Conservation (phyloP, 2,329 filamentous ascomycete species). For the Purpureocillium takamizusanense region DNA sequence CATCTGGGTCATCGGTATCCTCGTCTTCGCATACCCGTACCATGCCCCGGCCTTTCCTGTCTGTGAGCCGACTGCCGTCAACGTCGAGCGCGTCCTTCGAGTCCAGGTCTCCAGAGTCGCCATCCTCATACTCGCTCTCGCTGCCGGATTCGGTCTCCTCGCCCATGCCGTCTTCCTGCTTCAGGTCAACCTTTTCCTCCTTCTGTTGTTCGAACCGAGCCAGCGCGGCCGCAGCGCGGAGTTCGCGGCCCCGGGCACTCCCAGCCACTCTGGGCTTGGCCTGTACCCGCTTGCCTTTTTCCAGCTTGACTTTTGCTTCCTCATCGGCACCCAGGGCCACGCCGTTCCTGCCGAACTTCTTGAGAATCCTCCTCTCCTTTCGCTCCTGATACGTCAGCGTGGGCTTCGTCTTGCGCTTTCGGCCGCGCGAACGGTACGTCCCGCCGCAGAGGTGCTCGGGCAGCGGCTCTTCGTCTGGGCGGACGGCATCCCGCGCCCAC, state of each 20-base stretch:
- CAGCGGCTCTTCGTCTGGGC: constrained; percentile 41
- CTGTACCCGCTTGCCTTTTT: constrained; percentile 53
- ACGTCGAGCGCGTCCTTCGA: constrained; percentile 51
- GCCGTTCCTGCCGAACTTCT: constrained; percentile 68
- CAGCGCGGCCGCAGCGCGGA: constrained; percentile 68
- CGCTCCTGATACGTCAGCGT: constrained; percentile 59
- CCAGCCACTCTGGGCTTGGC: constrained; percentile 65
- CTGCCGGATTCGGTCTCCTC: constrained; percentile 31
- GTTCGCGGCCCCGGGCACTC: constrained; percentile 64
- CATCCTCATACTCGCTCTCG: constrained; percentile 41
- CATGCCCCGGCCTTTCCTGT: constrained; percentile 57
- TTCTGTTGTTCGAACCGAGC: constrained; percentile 58
- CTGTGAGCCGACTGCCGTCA: constrained; percentile 55
- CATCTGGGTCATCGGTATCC: constrained; percentile 35
- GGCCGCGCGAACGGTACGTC: constrained; percentile 56
- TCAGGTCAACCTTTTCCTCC: constrained; percentile 30
- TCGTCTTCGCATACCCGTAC: constrained; percentile 70
- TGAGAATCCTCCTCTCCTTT: constrained; percentile 62
- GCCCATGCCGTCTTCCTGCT: constrained; percentile 24
- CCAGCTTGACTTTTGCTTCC: constrained; percentile 53
- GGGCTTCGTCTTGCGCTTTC: constrained; percentile 45
- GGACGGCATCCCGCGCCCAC: constrained; percentile 45
- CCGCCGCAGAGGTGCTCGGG: constrained; percentile 74
- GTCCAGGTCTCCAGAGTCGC: constrained; percentile 23
- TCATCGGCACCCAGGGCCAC: constrained; percentile 62